Conservation (phyloP, 441 rosid genomes). For the Daphne laureola region DNA sequence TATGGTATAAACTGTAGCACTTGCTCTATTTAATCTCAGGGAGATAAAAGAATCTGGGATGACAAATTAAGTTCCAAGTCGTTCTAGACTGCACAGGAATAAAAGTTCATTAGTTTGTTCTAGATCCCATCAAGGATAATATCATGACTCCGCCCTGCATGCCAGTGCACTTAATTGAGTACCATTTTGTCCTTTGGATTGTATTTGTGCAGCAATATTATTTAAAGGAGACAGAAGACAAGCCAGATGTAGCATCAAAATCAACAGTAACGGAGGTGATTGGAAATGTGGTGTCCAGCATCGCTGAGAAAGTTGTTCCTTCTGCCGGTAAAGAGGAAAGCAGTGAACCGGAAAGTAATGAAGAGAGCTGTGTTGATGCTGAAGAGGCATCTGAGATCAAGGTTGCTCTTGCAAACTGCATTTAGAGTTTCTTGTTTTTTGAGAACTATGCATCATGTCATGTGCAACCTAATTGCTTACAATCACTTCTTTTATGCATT, state of each 20-base stretch:
- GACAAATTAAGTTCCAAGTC: too few species aligned
- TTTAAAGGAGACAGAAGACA: conserved; percentile 60
- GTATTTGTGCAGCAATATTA: conserved; percentile 50
- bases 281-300: conserved; percentile 31
- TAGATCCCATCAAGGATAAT: too few species aligned
- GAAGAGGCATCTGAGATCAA: conserved; percentile 69
- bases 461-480: too few species aligned
- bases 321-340: conserved; percentile 23
- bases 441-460: too few species aligned
- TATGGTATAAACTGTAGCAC: too few species aligned
- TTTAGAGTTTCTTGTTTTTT: background rate
- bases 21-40: too few species aligned
- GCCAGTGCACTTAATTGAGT: too few species aligned
- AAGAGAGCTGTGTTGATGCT: conserved; percentile 28
- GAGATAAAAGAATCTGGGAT: too few species aligned
- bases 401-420: conserved; percentile 30
- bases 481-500: conserved; percentile 3
- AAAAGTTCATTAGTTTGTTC: too few species aligned
- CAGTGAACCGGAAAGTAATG: conserved; percentile 3
- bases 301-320: conserved; percentile 30
- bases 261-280: conserved; percentile 46
- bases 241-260: conserved; percentile 29
- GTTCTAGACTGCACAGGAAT: too few species aligned
- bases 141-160: too few species aligned
- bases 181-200: too few species aligned